These are phyloP conservation scores for Cyberlindnera euphorbiiphila DNA, from an alignment of 805 yeast species.

Conservation along the genomic window DNA sequence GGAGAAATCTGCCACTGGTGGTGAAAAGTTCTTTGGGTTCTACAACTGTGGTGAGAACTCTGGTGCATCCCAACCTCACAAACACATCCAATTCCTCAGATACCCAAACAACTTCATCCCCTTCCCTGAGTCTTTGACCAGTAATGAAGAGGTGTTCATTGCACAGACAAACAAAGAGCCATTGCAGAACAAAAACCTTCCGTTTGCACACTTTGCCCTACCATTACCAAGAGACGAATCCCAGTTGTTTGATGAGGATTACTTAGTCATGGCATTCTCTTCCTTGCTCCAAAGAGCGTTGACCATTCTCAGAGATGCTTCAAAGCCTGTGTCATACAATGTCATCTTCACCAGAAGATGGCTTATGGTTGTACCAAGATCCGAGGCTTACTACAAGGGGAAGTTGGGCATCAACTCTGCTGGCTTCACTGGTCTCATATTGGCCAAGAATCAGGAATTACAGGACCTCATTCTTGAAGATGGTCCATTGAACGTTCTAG, in stretches of 20 bases:
- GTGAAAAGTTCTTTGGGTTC: slow-evolving; percentile 66
- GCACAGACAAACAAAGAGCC: slow-evolving; percentile 59
- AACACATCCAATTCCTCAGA: slow-evolving; percentile 82
- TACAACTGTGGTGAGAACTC: slow-evolving; percentile 84
- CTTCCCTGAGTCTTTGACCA: slow-evolving; percentile 50
- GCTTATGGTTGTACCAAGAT: slow-evolving; percentile 85
- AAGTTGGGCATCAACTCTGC: slow-evolving; percentile 66
- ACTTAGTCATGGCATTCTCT: slow-evolving; percentile 64
- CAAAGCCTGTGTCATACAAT: slow-evolving; percentile 63
- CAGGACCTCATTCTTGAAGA: slow-evolving; percentile 42
- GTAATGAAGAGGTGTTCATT: slow-evolving; percentile 44
- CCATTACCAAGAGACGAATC: slow-evolving; percentile 46
- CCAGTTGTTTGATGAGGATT: slow-evolving; percentile 45
- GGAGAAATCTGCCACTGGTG: slow-evolving; percentile 35
- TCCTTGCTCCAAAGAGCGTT: slow-evolving; percentile 68
- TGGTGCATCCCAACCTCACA: slow-evolving; percentile 95
- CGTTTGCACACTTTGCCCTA: slow-evolving; percentile 81
- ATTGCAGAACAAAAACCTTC: slow-evolving; percentile 52
- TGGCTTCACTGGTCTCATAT: slow-evolving; percentile 73
- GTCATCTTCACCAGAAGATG: slow-evolving; percentile 77
- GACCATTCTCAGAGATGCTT: slow-evolving; percentile 56
- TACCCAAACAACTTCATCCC: slow-evolving; percentile 58
- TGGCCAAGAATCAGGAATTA: slow-evolving; percentile 65
- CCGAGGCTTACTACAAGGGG: slow-evolving; percentile 44
- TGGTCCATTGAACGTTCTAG: slow-evolving; percentile 48